Conservation (phyloP, 129 eudicot genomes). For the Flaveria linearis region DNA sequence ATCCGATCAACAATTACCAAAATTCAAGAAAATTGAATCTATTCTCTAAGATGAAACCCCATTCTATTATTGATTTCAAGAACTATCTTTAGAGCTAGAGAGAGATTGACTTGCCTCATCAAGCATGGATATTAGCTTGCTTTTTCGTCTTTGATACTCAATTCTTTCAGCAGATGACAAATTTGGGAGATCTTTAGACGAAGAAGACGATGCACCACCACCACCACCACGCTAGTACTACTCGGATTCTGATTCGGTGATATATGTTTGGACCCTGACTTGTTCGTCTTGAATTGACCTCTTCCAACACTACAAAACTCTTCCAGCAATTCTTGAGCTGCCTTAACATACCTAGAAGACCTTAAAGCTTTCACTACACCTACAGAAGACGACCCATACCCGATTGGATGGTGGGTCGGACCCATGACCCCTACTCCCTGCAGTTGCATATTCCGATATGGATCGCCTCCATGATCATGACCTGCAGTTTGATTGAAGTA, state of each 20-base stretch:
- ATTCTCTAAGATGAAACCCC: background rate
- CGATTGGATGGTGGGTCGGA: slow-evolving; percentile 46
- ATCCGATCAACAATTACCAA: too few relatives aligned
- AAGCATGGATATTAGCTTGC: slow-evolving; percentile 91
- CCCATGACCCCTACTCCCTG: slow-evolving; percentile 45
- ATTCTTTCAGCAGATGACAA: slow-evolving; percentile 87
- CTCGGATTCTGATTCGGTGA: slow-evolving; percentile 44
- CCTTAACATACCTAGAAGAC: slow-evolving; percentile 79
- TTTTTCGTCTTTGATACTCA: slow-evolving; percentile 95
- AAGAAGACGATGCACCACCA: slow-evolving; percentile 49
- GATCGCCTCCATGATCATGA: slow-evolving; percentile 29
- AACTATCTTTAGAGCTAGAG: slow-evolving; percentile 17
- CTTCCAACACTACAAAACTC: slow-evolving; percentile 97
- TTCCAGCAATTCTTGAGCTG: slow-evolving; percentile 89
- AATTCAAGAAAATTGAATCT: background rate
- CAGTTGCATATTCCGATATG: slow-evolving; percentile 52
- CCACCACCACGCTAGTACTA: slow-evolving; percentile 28
- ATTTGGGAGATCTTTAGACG: slow-evolving; percentile 70
- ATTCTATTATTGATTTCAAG: slow-evolving; percentile 37
- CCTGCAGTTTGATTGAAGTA: slow-evolving; percentile 60
- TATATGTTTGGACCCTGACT: slow-evolving; percentile 31
- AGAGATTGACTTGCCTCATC: slow-evolving; percentile 72
- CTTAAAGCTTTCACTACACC: slow-evolving; percentile 64
- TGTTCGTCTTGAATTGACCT: slow-evolving; percentile 65
- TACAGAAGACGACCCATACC: slow-evolving; percentile 61